Conservation (phyloP, 768 basidiomycete genomes). For the Boletus barrowsii region DNA sequence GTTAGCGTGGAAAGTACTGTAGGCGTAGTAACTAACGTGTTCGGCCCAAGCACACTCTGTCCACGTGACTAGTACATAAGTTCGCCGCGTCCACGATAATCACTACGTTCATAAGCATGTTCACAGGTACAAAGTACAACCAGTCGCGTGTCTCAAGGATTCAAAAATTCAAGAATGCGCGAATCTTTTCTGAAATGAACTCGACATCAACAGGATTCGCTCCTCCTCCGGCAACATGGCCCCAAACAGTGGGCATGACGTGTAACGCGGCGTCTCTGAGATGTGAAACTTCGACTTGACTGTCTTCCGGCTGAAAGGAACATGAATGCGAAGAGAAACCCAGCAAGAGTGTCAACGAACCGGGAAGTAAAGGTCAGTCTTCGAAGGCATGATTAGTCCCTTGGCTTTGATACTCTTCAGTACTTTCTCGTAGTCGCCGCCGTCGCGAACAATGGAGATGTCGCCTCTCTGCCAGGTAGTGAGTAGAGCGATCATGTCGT, state of each 20-base stretch:
- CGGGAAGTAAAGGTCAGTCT: slow-evolving; percentile 60
- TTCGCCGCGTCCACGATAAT: not conserved
- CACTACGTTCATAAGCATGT: not conserved
- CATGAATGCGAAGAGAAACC: not conserved
- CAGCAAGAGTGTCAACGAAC: slow-evolving; percentile 25
- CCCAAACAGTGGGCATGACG: slow-evolving; percentile 57
- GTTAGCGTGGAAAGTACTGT: not conserved
- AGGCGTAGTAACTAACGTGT: slow-evolving; percentile 3
- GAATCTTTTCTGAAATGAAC: slow-evolving; percentile 42
- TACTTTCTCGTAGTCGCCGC: slow-evolving; percentile 41
- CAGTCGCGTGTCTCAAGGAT: too few species aligned
- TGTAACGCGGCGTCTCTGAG: slow-evolving; percentile 44
- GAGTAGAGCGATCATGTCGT: slow-evolving; percentile 49
- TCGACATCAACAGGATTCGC: slow-evolving; percentile 36
- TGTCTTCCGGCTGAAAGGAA: slow-evolving; percentile 50
- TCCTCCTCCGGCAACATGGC: slow-evolving; percentile 53
- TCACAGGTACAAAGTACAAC: not conserved
- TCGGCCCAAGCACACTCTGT: not conserved
- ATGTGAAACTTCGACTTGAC: slow-evolving; percentile 43
- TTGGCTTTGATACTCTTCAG: slow-evolving; percentile 46
- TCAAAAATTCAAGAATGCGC: slow-evolving; percentile 39
- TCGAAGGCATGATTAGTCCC: slow-evolving; percentile 57
- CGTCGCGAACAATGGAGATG: slow-evolving; percentile 43
- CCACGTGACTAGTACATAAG: slow-evolving; percentile 17
- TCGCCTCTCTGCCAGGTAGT: slow-evolving; percentile 55